Evolutionary conservation across 2,329 filamentous ascomycete genomes (phyloP).

Genomic region (Ceratocystis cacaofunesta): DNA sequence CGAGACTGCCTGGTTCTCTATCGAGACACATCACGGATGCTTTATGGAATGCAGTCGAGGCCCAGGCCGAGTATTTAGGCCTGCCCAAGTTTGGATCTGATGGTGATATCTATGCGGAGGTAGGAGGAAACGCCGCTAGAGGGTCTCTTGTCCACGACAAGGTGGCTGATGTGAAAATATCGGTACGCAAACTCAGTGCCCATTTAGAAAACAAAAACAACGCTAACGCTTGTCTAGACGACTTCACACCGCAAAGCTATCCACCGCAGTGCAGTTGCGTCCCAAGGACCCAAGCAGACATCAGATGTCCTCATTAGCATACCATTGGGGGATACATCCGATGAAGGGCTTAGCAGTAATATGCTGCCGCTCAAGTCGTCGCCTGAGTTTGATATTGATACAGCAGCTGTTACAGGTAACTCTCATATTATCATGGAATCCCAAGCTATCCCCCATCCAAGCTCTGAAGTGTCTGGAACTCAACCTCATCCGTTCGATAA

Average conservation of each 20-base stretch:
- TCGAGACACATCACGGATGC: not conserved
- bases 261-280: not conserved
- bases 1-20: not conserved
- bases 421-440: constrained; percentile 5
- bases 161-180: not conserved
- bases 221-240: too few relatives aligned
- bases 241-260: not conserved
- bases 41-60: not conserved
- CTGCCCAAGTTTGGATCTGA: not conserved
- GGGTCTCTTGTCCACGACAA: not conserved
- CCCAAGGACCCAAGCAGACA: not conserved
- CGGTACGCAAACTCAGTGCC: not conserved
- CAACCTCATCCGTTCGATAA: not conserved
- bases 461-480: too few relatives aligned
- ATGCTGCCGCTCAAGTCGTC: not conserved
- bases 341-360: not conserved
- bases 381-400: constrained; percentile 9
- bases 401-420: not conserved
- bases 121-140: not conserved
- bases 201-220: too few relatives aligned
- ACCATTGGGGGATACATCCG: constrained; percentile 1
- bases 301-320: constrained; percentile 3
- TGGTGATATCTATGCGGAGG: not conserved
- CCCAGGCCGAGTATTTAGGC: not conserved
- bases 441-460: not conserved